Conservation (phyloP, 345 rosid genomes). For the Syzygium aromaticum region DNA sequence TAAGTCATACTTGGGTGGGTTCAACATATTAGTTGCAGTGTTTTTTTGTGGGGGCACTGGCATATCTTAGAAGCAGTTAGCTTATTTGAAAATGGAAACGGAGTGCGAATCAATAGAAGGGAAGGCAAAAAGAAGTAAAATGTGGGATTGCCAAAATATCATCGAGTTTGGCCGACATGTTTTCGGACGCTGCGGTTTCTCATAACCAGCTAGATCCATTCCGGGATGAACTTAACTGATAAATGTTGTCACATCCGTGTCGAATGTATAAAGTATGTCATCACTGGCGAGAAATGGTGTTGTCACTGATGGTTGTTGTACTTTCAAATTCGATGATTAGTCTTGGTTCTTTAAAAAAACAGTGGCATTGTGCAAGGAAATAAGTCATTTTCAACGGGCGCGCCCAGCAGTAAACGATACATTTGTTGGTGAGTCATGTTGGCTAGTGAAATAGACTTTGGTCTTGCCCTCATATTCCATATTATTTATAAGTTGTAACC, state of each 20-base stretch:
- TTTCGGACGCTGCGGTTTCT: background rate
- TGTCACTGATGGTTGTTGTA: background rate
- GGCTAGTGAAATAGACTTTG: background rate
- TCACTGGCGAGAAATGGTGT: background rate
- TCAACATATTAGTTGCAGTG: background rate
- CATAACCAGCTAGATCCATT: background rate
- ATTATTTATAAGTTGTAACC: no score
- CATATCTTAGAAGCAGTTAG: background rate
- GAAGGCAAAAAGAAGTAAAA: background rate
- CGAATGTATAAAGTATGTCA: background rate
- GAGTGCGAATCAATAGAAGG: background rate
- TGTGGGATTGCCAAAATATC: background rate
- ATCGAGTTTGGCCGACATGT: background rate
- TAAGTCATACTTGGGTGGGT: background rate
- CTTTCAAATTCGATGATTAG: background rate
- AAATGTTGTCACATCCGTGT: background rate
- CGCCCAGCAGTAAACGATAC: background rate
- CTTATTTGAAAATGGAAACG: background rate
- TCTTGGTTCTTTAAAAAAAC: background rate
- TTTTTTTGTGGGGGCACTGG: background rate
- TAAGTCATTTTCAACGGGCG: background rate
- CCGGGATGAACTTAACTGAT: background rate
- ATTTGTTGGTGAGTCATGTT: background rate
- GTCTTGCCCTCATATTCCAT: no score
- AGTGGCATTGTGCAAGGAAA: background rate